Evolutionary conservation across 2,329 filamentous ascomycete species (phyloP).

Genomic region (Atkinsonella hypoxylon): DNA sequence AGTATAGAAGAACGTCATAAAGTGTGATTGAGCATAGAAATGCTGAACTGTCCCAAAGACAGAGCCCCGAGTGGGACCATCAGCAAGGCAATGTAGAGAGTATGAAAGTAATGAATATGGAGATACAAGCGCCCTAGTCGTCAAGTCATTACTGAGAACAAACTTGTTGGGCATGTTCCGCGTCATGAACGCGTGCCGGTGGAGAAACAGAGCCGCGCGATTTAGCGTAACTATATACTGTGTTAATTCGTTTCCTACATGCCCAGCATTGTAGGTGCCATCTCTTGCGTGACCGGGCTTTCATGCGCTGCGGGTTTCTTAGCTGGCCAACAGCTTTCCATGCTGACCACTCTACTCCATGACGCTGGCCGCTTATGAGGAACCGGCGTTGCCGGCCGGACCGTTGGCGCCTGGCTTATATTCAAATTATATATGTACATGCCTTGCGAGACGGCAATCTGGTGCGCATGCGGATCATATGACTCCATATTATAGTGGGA

Average conservation of each 20-base stretch:
- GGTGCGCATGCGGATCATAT: constrained; percentile 9
- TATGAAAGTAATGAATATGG: neutral
- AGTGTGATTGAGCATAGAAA: neutral
- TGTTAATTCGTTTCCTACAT: constrained; percentile 10
- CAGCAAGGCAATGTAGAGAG: neutral
- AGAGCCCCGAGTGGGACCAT: no score
- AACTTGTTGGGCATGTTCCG: neutral
- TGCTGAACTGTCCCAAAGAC: neutral
- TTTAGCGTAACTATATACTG: neutral
- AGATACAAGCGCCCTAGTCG: neutral
- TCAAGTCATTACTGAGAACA: neutral
- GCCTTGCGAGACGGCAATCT: constrained; percentile 8
- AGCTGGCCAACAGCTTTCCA: constrained; percentile 25
- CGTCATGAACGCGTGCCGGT: neutral
- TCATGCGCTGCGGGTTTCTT: constrained; percentile 23
- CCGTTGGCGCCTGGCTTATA: constrained; percentile 13
- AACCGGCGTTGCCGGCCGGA: constrained; percentile 25
- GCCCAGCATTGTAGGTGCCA: constrained; percentile 14
- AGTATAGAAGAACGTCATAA: neutral
- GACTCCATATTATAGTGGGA: constrained; percentile 11
- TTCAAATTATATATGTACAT: constrained; percentile 17
- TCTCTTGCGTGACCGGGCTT: constrained; percentile 13
- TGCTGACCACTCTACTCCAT: constrained; percentile 25
- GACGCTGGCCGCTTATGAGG: constrained; percentile 27
- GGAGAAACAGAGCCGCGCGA: neutral